phyloP scores from a whole-genome alignment of 78 protist species.

The Dictyostelium firmibasis region DNA sequence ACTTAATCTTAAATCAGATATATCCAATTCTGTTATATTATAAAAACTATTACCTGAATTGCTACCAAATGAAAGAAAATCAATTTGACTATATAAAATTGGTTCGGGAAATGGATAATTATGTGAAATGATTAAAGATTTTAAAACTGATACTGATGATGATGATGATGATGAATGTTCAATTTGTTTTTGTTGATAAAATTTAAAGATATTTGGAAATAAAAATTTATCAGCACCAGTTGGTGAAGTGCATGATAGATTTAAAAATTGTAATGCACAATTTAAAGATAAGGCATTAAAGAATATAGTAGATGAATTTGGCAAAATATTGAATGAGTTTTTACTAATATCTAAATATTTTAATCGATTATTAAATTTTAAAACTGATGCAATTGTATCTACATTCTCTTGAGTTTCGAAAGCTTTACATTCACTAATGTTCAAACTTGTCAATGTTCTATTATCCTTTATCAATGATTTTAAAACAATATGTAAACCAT shows the following conservation, averaged over 20 bases:
- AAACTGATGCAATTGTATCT: background rate
- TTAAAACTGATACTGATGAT: background rate
- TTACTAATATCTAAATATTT: slow-evolving; percentile 10
- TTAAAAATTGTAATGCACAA: background rate
- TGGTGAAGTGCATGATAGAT: background rate
- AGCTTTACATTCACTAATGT: background rate
- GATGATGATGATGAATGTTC: background rate
- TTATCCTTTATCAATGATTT: background rate
- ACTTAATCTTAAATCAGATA: background rate
- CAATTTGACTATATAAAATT: background rate
- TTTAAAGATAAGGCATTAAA: background rate
- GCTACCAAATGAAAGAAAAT: slow-evolving; percentile 7
- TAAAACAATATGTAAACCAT: background rate
- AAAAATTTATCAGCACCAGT: background rate
- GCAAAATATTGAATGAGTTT: background rate
- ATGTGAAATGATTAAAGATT: background rate
- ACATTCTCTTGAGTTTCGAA: background rate
- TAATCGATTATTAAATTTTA: background rate
- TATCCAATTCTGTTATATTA: background rate
- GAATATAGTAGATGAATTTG: background rate
- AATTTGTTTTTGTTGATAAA: background rate
- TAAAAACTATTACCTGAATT: background rate
- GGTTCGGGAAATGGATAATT: slow-evolving; percentile 33
- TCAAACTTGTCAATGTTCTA: background rate
- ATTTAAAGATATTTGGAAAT: slow-evolving; percentile 6